A percentile compares a stretch with the other conserved stretches of the same genome.
phyloP scores from a whole-genome alignment of 139 green algal genomes.

The Coelastrella sp. region DNA sequence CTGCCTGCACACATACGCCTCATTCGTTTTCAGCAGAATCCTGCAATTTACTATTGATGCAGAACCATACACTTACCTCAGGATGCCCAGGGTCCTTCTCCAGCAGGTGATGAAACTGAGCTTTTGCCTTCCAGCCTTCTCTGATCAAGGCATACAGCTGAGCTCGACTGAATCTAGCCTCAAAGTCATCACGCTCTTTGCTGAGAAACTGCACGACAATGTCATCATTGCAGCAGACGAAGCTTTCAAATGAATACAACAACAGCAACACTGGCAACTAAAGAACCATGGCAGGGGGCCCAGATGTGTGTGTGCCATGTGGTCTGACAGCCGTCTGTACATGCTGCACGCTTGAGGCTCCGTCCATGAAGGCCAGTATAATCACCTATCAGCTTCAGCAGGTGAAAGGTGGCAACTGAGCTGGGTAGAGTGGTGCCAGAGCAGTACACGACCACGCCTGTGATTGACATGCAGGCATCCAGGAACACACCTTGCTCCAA shows the following conservation, averaged over 20 bases:
- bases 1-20: too few species aligned
- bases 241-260: too few species aligned
- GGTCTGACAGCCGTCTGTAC: background rate
- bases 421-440: too few species aligned
- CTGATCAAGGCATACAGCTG: conserved; percentile 74
- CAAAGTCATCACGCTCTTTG: conserved; percentile 71
- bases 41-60: too few species aligned
- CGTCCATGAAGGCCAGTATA: too few species aligned
- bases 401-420: too few species aligned
- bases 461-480: background rate
- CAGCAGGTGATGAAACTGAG: conserved; percentile 12
- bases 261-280: too few species aligned
- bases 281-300: too few species aligned
- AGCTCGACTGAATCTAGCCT: conserved; percentile 77
- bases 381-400: too few species aligned
- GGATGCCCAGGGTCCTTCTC: conserved; percentile 20
- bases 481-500: conserved; percentile 68
- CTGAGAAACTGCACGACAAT: conserved; percentile 54
- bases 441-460: background rate
- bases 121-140: conserved; percentile 45
- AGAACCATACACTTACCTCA: conserved; percentile 22
- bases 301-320: too few species aligned
- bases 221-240: too few species aligned
- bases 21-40: too few species aligned
- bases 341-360: background rate